phyloP scores from a whole-genome alignment of 2,329 filamentous ascomycete genomes.

The Aphanocladium album region DNA sequence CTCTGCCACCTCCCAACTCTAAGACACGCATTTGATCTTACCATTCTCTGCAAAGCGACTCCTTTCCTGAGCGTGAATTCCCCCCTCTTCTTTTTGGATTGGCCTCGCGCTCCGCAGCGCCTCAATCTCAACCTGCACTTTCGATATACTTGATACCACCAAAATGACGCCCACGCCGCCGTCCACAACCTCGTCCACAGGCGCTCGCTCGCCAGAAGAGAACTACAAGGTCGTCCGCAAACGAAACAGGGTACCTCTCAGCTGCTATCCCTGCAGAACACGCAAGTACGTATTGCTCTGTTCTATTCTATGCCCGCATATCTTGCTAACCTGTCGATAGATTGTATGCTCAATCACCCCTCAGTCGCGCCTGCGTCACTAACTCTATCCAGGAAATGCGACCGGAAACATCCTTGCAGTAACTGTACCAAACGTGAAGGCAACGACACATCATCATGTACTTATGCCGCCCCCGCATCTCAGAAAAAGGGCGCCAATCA shows the following conservation, averaged over 20 bases:
- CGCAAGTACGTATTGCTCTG: slow-evolving; percentile 64
- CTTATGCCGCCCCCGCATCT: slow-evolving; percentile 67
- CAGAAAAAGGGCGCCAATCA: slow-evolving; percentile 70
- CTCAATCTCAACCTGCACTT: not conserved
- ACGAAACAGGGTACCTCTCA: slow-evolving; percentile 85
- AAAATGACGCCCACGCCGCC: slow-evolving; percentile 71
- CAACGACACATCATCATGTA: slow-evolving; percentile 73
- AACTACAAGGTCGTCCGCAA: slow-evolving; percentile 86
- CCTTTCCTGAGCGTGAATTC: not conserved
- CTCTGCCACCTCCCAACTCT: not conserved
- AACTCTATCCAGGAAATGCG: slow-evolving; percentile 71
- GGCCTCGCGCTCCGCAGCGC: not conserved
- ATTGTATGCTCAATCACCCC: slow-evolving; percentile 25
- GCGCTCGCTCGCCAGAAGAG: slow-evolving; percentile 74
- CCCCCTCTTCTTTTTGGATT: not conserved
- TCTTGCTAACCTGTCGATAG: slow-evolving; percentile 26
- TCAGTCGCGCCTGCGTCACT: slow-evolving; percentile 1
- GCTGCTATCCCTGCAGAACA: slow-evolving; percentile 84
- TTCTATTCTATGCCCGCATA: not conserved
- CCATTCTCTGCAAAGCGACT: not conserved
- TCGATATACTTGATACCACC: not conserved
- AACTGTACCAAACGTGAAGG: slow-evolving; percentile 92
- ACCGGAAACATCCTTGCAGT: slow-evolving; percentile 83
- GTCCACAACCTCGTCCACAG: slow-evolving; percentile 71
- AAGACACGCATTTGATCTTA: not conserved